Percentiles rank a stretch among this genome's conserved stretches.
phyloP scores from a whole-genome alignment of 805 yeast species.

The Lachancea thermotolerans region DNA sequence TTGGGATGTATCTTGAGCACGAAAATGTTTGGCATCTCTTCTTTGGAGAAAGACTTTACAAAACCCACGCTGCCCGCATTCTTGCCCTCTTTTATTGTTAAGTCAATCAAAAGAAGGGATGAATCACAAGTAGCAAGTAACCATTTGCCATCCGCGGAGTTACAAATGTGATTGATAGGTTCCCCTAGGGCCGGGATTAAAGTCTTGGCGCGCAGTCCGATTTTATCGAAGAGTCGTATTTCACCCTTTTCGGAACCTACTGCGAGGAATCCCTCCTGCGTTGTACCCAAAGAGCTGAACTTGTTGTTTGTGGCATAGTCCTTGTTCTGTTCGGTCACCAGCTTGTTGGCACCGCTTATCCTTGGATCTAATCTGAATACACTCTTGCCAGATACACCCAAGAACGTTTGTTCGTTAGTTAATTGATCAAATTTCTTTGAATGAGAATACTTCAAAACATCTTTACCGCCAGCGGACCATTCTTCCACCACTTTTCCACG shows the following conservation, averaged over 20 bases:
- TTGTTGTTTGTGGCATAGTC: constrained; percentile 47
- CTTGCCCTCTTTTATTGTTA: constrained; percentile 53
- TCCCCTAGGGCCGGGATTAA: constrained; percentile 81
- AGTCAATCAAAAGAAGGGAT: constrained; percentile 64
- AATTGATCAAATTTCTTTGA: constrained; percentile 66
- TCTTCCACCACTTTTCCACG: constrained; percentile 82
- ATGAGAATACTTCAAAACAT: constrained; percentile 59
- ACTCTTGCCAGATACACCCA: constrained; percentile 61
- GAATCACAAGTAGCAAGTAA: constrained; percentile 71
- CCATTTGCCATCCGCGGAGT: constrained; percentile 76
- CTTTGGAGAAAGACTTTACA: constrained; percentile 54
- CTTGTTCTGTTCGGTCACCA: constrained; percentile 52
- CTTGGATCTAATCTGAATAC: constrained; percentile 81
- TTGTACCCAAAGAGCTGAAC: constrained; percentile 60
- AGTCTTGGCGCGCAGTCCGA: constrained; percentile 75
- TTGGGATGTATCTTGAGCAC: constrained; percentile 64
- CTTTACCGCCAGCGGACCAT: constrained; percentile 53
- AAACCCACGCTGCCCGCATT: constrained; percentile 59
- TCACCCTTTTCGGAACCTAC: constrained; percentile 74
- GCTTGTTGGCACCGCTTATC: constrained; percentile 43
- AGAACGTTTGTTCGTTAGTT: constrained; percentile 64
- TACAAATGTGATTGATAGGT: constrained; percentile 56
- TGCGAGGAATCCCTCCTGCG: constrained; percentile 67
- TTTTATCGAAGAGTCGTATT: constrained; percentile 60
- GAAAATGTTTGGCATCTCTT: constrained; percentile 61